phyloP scores from a whole-genome alignment of 1,284 basidiomycete species.

The Cutaneotrichosporon sp. region DNA sequence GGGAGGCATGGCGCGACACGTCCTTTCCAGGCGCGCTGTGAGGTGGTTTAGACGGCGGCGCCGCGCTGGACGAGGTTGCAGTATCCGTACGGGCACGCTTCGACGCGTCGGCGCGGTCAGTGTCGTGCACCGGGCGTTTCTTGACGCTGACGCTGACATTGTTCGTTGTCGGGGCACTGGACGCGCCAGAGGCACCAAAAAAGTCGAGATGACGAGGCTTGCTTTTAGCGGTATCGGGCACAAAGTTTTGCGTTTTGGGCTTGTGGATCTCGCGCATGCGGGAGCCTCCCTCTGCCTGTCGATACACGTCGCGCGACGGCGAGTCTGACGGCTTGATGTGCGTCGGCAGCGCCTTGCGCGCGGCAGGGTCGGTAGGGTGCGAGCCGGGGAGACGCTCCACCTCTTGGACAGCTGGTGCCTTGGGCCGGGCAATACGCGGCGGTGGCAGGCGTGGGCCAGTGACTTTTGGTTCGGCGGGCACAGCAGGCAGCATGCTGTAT shows the following conservation, averaged over 20 bases:
- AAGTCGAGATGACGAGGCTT: conserved; percentile 10
- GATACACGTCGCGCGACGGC: too few relatives aligned
- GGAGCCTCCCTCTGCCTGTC: too few relatives aligned
- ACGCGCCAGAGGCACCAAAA: conserved; percentile 1
- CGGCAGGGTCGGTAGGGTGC: background rate
- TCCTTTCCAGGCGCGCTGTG: too few relatives aligned
- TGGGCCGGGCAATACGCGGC: conserved; percentile 15
- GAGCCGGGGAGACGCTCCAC: background rate
- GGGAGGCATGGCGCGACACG: too few relatives aligned
- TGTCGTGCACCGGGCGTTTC: too few relatives aligned
- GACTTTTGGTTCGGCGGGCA: background rate
- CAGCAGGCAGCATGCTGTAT: background rate
- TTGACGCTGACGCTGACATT: too few relatives aligned
- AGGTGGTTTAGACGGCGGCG: too few relatives aligned
- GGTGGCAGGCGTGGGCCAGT: background rate
- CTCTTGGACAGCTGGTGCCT: conserved; percentile 2
- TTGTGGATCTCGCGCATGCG: conserved; percentile 5
- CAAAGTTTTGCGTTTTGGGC: conserved; percentile 17
- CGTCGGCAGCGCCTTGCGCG: background rate
- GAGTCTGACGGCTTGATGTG: background rate
- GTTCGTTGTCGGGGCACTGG: background rate
- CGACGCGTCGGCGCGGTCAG: background rate
- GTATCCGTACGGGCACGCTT: too few relatives aligned
- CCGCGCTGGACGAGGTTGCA: too few relatives aligned
- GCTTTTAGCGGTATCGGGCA: conserved; percentile 4